Evolutionary conservation across 148 eudicot species (phyloP).

Genomic region (Silene conica): DNA sequence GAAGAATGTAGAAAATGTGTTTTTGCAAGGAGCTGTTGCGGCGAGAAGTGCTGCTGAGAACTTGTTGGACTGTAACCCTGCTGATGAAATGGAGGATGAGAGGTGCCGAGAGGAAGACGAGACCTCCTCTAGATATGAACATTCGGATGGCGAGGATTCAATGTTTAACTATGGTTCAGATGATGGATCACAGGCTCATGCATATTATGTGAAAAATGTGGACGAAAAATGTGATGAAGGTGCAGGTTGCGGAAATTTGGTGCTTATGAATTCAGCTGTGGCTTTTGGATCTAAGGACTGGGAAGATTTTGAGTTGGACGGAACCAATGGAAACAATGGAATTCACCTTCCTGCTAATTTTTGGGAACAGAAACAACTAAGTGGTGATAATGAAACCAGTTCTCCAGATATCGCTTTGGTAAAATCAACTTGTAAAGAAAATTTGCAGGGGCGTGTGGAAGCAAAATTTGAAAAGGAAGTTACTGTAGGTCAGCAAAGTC

Average conservation of each 20-base stretch:
- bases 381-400: constrained; percentile 22
- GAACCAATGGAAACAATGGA: constrained; percentile 27
- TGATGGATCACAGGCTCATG: constrained; percentile 45
- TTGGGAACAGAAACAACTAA: constrained; percentile 27
- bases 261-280: constrained; percentile 58
- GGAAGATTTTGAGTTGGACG: constrained; percentile 72
- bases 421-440: constrained; percentile 15
- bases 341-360: constrained; percentile 29
- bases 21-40: constrained; percentile 32
- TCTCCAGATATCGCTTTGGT: constrained; percentile 24
- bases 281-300: constrained; percentile 90
- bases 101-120: constrained; percentile 50
- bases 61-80: constrained; percentile 28
- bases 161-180: constrained; percentile 71
- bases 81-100: constrained; percentile 39
- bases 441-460: constrained; percentile 22
- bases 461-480: constrained; percentile 24
- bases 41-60: constrained; percentile 28
- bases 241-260: constrained; percentile 27
- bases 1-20: constrained; percentile 33
- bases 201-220: constrained; percentile 29
- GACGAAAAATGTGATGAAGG: constrained; percentile 24
- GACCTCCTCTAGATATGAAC: constrained; percentile 58
- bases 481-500: constrained; percentile 20
- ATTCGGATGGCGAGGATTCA: constrained; percentile 89